A percentile compares a stretch with the other conserved stretches of the same genome.
Conservation (phyloP, 495 filamentous ascomycete genomes). For the Hypoxylon fuscum region DNA sequence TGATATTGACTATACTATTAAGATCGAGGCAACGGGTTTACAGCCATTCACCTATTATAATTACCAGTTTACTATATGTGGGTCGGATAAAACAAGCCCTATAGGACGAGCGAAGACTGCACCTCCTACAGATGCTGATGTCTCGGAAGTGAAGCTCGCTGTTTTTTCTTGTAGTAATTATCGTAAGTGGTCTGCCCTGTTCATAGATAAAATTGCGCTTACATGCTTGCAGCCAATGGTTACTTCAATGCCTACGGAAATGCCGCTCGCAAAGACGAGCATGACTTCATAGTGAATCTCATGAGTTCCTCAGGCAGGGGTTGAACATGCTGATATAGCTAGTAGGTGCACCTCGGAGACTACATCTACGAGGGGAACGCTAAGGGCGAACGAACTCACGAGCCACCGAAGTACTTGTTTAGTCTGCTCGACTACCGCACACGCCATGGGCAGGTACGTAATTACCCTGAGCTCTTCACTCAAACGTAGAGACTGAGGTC, state of each 20-base stretch:
- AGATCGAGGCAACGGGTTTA: conserved; percentile 69
- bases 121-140: conserved; percentile 52
- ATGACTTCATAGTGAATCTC: conserved; percentile 65
- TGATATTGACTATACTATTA: conserved; percentile 75
- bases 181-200: conserved; percentile 46
- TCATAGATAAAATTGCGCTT: conserved; percentile 3
- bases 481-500: not conserved
- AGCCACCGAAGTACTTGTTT: conserved; percentile 40
- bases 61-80: conserved; percentile 66
- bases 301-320: not conserved
- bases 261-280: conserved; percentile 69
- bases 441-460: conserved; percentile 43
- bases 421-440: conserved; percentile 68
- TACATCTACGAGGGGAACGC: conserved; percentile 71
- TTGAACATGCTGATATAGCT: not conserved
- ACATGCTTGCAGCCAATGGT: conserved; percentile 45
- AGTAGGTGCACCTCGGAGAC: conserved; percentile 66
- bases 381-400: conserved; percentile 36
- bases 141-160: conserved; percentile 57
- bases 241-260: conserved; percentile 75
- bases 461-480: not conserved
- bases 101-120: conserved; percentile 65
- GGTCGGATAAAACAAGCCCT: conserved; percentile 53
- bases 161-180: conserved; percentile 68
- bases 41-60: conserved; percentile 69